phyloP scores from a whole-genome alignment of 768 basidiomycete genomes.

The Boletus vinaceobasis region DNA sequence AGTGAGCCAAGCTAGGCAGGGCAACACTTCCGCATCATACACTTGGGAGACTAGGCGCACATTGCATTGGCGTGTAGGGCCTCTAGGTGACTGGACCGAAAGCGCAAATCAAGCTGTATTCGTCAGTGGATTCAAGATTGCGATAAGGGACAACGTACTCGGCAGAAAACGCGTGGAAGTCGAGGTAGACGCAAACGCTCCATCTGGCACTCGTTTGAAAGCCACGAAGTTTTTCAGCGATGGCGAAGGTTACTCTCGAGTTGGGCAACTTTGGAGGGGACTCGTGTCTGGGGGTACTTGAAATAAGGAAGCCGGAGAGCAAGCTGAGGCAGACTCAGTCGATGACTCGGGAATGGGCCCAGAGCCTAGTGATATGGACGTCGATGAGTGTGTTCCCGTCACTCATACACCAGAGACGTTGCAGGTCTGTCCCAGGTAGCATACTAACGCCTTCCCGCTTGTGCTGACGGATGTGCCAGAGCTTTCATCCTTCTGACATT shows the following conservation, averaged over 20 bases:
- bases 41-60: conserved; percentile 9
- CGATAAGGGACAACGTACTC: background rate
- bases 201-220: background rate
- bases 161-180: conserved; percentile 1
- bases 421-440: background rate
- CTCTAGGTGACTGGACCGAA: background rate
- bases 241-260: background rate
- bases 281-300: background rate
- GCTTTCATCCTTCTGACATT: background rate
- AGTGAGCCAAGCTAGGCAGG: background rate
- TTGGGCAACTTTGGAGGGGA: background rate
- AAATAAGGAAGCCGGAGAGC: background rate
- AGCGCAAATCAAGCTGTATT: conserved; percentile 26
- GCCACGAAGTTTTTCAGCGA: background rate
- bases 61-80: conserved; percentile 12
- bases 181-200: background rate
- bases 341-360: background rate
- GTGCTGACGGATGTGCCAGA: background rate
- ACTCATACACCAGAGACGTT: background rate
- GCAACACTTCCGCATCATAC: conserved; percentile 1
- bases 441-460: background rate
- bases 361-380: background rate
- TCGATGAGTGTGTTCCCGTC: background rate
- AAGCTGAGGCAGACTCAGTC: background rate
- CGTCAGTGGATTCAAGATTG: conserved; percentile 26